Evolutionary conservation across 495 filamentous ascomycete species (phyloP).

Genomic region (Usnea hakonensis): DNA sequence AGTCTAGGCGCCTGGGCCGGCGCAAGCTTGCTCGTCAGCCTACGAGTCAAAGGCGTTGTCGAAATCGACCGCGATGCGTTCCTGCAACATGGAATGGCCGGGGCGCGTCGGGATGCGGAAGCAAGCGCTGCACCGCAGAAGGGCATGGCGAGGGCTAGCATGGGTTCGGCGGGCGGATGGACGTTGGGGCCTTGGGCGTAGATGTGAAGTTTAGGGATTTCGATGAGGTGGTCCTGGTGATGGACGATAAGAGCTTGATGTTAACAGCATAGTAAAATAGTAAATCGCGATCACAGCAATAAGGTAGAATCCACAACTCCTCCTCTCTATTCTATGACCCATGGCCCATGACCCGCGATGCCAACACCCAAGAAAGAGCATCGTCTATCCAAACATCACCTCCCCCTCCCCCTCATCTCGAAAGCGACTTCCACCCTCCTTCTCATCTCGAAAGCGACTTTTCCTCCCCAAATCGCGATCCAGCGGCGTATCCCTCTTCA

Average conservation of each 20-base stretch:
- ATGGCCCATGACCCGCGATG: too few species aligned
- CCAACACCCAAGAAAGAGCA: not conserved
- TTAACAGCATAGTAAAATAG: too few species aligned
- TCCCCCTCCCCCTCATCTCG: not conserved
- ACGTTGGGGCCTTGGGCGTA: slow-evolving; percentile 73
- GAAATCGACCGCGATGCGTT: slow-evolving; percentile 83
- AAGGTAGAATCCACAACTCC: too few species aligned
- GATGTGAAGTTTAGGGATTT: slow-evolving; percentile 7
- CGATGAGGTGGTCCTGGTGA: too few species aligned
- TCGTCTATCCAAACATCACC: not conserved
- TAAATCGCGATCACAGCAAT: too few species aligned
- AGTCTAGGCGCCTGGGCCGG: slow-evolving; percentile 85
- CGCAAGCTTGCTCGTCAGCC: slow-evolving; percentile 67
- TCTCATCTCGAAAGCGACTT: too few species aligned
- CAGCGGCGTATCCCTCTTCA: not conserved
- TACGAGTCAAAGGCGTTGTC: slow-evolving; percentile 71
- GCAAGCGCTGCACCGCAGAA: slow-evolving; percentile 48
- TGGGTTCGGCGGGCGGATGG: slow-evolving; percentile 58
- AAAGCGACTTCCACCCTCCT: not conserved
- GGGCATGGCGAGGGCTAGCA: slow-evolving; percentile 31
- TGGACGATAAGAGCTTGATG: too few species aligned
- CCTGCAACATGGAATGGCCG: slow-evolving; percentile 65
- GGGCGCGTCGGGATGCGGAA: slow-evolving; percentile 59
- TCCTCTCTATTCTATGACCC: too few species aligned
- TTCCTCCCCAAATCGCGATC: not conserved